phyloP scores from a whole-genome alignment of 2,329 filamentous ascomycete genomes.

The Xylariomycetidae sp. region DNA sequence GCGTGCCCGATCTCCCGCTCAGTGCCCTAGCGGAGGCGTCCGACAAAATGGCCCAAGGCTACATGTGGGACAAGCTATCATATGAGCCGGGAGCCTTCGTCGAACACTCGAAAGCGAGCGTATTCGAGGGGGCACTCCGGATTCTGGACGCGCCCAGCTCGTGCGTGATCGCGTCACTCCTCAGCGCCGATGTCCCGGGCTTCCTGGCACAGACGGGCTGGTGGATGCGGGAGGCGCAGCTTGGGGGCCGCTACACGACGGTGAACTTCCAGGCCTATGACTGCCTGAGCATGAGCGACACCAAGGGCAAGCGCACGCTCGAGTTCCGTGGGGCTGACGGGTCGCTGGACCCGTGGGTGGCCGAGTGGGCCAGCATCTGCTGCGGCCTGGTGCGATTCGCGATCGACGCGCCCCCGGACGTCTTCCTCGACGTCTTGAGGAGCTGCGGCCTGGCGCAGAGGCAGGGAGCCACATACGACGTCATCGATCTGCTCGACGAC shows the following conservation, averaged over 20 bases:
- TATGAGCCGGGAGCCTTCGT: neutral
- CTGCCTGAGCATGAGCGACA: neutral
- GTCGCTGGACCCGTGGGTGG: neutral
- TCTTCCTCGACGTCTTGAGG: neutral
- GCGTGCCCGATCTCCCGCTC: neutral
- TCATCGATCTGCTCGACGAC: neutral
- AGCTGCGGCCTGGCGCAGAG: neutral
- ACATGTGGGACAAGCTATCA: neutral
- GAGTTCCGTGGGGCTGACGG: neutral
- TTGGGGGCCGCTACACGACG: neutral
- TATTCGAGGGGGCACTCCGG: conserved; percentile 5
- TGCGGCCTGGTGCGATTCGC: neutral
- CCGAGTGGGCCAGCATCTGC: neutral
- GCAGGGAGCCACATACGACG: neutral
- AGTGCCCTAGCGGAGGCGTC: neutral
- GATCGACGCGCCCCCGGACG: neutral
- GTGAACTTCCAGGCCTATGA: conserved; percentile 5
- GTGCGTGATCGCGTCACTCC: conserved; percentile 7
- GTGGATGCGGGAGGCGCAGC: neutral
- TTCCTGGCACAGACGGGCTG: no score
- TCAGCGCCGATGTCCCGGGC: neutral
- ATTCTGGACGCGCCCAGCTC: conserved; percentile 6
- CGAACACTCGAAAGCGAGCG: conserved; percentile 1
- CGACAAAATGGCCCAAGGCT: neutral
- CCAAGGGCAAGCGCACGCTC: neutral